Percentiles rank a stretch among this genome's conserved stretches.
Evolutionary conservation across 306 rosid species (phyloP).

Genomic region (Prunus davidiana): DNA sequence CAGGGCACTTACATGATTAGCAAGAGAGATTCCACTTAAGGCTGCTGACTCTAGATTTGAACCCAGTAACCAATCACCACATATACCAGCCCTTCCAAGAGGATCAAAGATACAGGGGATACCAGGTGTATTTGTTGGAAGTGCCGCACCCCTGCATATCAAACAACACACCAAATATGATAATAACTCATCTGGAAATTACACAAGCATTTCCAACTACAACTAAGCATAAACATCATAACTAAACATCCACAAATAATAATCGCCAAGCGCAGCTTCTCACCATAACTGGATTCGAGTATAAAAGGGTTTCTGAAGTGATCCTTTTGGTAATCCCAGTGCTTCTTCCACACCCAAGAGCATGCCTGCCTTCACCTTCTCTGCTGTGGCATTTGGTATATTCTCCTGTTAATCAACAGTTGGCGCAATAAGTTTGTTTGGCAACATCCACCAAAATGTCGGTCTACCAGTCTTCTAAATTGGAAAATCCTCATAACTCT

Average conservation of each 20-base stretch:
- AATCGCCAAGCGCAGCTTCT: constrained; percentile 16
- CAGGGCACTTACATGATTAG: constrained; percentile 61
- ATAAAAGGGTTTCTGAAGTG: constrained; percentile 63
- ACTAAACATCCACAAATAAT: not conserved
- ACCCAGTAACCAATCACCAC: constrained; percentile 96
- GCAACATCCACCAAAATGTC: not conserved
- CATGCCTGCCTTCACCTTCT: constrained; percentile 65
- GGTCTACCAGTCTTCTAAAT: not conserved
- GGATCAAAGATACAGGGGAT: constrained; percentile 92
- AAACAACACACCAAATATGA: not conserved
- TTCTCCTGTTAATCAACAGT: constrained; percentile 56
- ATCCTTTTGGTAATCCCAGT: constrained; percentile 66
- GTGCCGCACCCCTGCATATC: constrained; percentile 89
- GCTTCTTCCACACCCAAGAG: constrained; percentile 85
- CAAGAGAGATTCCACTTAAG: constrained; percentile 78
- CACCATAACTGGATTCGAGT: constrained; percentile 81
- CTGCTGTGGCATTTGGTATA: constrained; percentile 68
- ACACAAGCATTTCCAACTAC: not conserved
- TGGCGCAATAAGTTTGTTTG: not conserved
- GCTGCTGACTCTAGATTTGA: constrained; percentile 89
- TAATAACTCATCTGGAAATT: not conserved
- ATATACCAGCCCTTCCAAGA: constrained; percentile 81
- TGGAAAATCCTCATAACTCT: not conserved
- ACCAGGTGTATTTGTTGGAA: constrained; percentile 78
- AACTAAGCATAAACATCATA: not conserved